Conservation (phyloP, 345 rosid genomes). For the Camelina hispida region DNA sequence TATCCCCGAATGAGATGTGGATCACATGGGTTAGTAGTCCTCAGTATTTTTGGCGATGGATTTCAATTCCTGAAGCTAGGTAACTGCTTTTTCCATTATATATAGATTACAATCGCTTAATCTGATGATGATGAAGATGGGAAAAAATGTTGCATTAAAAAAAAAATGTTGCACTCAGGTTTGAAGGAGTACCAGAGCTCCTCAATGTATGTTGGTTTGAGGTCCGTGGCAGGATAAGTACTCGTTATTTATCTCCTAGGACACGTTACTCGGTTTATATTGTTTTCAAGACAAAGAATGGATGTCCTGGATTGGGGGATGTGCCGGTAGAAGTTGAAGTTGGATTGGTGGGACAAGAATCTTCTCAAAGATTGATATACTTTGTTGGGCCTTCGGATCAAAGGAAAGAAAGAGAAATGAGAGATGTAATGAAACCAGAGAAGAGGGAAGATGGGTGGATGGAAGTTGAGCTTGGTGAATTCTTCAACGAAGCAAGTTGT, state of each 20-base stretch:
- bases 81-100: background rate
- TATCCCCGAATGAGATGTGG: background rate
- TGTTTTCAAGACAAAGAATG: conserved; percentile 17
- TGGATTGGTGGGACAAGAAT: background rate
- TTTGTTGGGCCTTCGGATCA: background rate
- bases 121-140: too few relatives aligned
- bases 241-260: conserved; percentile 8
- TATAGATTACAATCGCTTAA: too few relatives aligned
- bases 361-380: background rate
- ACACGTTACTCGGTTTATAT: conserved; percentile 26
- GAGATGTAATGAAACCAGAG: background rate
- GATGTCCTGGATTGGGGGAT: conserved; percentile 1
- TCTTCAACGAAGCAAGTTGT: conserved; percentile 1
- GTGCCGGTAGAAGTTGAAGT: background rate
- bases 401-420: background rate
- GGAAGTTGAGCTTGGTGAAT: conserved; percentile 9
- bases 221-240: background rate
- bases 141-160: too few relatives aligned
- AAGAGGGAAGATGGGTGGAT: conserved; percentile 20
- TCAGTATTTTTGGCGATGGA: too few relatives aligned
- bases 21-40: background rate
- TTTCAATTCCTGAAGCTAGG: conserved; percentile 14
- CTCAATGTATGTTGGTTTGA: conserved; percentile 17
- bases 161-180: background rate
- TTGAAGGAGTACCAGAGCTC: background rate